Base-by-base conservation (phyloP, 2,329 filamentous ascomycete genomes). In the Fusarium sp. region DNA sequence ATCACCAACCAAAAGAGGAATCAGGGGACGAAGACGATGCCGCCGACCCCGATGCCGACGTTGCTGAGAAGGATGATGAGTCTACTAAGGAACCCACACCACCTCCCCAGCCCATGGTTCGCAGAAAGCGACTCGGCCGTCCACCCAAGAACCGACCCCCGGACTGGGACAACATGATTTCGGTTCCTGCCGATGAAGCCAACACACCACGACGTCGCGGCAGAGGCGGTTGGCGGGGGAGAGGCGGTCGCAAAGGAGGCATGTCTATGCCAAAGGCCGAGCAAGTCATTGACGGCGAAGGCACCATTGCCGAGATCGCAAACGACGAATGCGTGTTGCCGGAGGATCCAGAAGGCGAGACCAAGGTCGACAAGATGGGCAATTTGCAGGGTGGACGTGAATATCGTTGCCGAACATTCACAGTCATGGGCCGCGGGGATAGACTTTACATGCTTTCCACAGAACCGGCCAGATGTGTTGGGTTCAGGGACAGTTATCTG, bases 361-460 rank as follows among this genome's bases (percentile, higher is more conserved):
- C 89, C 69, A 99, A 98, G 83, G 95, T 99, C 11, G 93, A 98
- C 82, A 95, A 95, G 82, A 81, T 92, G 74, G 96, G 96, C 30
- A 89, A 93, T 75, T 87, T 99, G 5, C 86, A 90, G 68, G 96
- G 89, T 28, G 94, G 91, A 7, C 89, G 96, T 73, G 93, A 98
- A 76, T 99, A 99, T 80, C 91, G 96, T 28, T 97, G 97, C 77
- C 92, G 96, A 65, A 97, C 95, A 3, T 99, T 99, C 80, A 97
- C 92, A 10, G 92, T 99, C 69, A 86, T 89, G 20, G 94, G 93
- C 57, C 89, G 94, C 70, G 94, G 92, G 40, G 88, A 95, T 51
- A 86, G 94, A 59, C 89, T 97, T 13, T 99, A 99, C 88, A 99
- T 99, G 96, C 83, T 99, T 81, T 98, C 96, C 5, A 99, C 96